A percentile compares a stretch with the other conserved stretches of the same genome.
Conservation (phyloP, 169 alveolate genomes). For the Eimeria maxima region DNA sequence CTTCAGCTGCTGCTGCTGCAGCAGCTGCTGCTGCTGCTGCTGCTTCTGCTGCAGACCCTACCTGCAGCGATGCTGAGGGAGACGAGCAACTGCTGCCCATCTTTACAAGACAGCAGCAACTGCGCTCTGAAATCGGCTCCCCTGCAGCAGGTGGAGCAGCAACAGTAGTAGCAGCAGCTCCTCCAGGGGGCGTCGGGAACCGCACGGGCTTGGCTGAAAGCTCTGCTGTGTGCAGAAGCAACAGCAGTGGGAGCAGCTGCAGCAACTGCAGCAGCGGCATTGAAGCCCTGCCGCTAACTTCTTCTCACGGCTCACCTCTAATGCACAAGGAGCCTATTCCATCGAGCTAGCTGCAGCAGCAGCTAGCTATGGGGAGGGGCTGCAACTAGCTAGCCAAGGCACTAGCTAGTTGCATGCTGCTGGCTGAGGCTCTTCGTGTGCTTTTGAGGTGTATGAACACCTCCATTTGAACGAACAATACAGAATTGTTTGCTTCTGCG, state of each 20-base stretch:
- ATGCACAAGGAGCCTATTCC: neutral
- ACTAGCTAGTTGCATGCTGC: neutral
- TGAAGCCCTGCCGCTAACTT: constrained; percentile 13
- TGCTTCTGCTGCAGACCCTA: constrained; percentile 33
- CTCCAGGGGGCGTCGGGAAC: constrained; percentile 17
- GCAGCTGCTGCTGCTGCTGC: constrained; percentile 33
- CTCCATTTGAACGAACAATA: too few relatives aligned
- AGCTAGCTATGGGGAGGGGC: too few relatives aligned
- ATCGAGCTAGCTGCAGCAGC: neutral
- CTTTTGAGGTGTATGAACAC: too few relatives aligned
- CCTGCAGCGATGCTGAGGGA: constrained; percentile 64
- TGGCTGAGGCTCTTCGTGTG: too few relatives aligned
- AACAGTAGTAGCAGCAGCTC: constrained; percentile 6
- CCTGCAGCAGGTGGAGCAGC: constrained; percentile 23
- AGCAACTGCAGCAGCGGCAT: constrained; percentile 24
- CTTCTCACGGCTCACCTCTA: neutral
- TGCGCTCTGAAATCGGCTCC: neutral
- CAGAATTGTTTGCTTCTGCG: too few relatives aligned
- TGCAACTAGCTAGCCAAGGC: too few relatives aligned
- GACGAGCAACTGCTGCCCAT: constrained; percentile 8
- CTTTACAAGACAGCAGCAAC: constrained; percentile 34
- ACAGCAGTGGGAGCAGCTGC: constrained; percentile 43
- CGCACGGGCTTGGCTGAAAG: neutral
- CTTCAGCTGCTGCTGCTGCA: constrained; percentile 42
- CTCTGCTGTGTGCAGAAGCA: constrained; percentile 57